Evolutionary conservation across 495 filamentous ascomycete species (phyloP), one percentile per base, ranked within the genome.

Genomic region (Xylaria palmicola): DNA sequence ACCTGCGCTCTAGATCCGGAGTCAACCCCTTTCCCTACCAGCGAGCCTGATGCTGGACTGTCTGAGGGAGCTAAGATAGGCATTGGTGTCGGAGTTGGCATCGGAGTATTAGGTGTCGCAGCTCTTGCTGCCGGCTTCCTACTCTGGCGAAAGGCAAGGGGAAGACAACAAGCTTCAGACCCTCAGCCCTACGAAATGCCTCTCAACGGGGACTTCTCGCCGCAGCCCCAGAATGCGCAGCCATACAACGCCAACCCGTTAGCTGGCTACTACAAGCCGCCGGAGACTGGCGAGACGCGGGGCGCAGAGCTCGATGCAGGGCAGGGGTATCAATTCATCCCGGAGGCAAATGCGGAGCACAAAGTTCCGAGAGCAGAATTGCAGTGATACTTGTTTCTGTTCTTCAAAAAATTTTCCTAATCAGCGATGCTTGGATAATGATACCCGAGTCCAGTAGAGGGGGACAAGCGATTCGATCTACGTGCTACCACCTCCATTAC

Each of bases 1-100:
- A 43, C n/a, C 26, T 39, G 5, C 7, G 6, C 22, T 24, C 6
- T 34, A 55, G 51, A 41, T 17, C 29, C 51, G 34, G 3, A 24
- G 7, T 1, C 51, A 15, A 55, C 51, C 0, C 4, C 26, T n/a
- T 30, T n/a, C 10, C 24, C 53, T 57, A 63, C 62, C 39, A 34
- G 12, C 15, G 2, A 40, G 51, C 30, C 44, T 17, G 34, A 29
- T 22, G 6, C 65, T 15, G 58, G 62, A 15, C 19, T 68, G 7
- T 53, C 65, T 20, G 50, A 64, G 7, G 36, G 62, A 40, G 37
- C 39, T 3, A 65, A 65, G 30, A 59, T 65, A 12, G 62, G 65
- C 2, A 32, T 68, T 3, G 65, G 62, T 9, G 65, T 65, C 17
- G 62, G 65, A 10, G 59, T 68, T 1, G 59, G 62, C 1, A 43